A percentile compares a stretch with the other conserved stretches of the same genome.
Conservation (phyloP, 1,284 basidiomycete genomes). For the Tylopilus sp. region DNA sequence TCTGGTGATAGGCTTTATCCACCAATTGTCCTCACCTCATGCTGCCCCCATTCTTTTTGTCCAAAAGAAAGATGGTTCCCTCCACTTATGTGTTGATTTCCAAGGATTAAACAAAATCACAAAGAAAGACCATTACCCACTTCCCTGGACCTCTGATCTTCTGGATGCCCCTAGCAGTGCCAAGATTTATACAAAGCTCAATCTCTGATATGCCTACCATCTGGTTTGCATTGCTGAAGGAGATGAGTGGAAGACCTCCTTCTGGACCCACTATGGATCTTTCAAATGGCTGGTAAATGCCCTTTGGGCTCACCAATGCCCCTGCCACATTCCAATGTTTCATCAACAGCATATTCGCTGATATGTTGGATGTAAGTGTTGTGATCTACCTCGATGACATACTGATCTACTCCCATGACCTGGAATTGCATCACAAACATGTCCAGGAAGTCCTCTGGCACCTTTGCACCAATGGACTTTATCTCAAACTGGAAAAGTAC, state of each 20-base stretch:
- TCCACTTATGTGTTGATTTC: not conserved
- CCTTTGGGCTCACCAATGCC: not conserved
- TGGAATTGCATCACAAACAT: not conserved
- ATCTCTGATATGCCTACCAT: not conserved
- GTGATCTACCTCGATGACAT: not conserved
- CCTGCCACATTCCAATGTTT: not conserved
- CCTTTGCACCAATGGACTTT: not conserved
- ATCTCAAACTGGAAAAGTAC: not conserved
- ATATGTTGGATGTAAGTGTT: not conserved
- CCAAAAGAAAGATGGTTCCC: not conserved
- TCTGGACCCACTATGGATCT: not conserved
- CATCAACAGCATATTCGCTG: not conserved
- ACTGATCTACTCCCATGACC: not conserved
- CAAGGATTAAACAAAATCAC: not conserved
- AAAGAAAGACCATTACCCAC: not conserved
- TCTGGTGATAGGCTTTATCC: no score
- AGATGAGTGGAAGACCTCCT: not conserved
- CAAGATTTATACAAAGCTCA: not conserved
- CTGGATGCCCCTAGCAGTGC: not conserved
- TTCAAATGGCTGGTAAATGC: not conserved
- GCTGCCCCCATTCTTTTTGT: not conserved
- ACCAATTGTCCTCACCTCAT: no score
- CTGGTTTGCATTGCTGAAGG: not conserved
- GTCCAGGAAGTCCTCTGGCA: not conserved
- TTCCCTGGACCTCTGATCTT: not conserved